Evolutionary conservation across 2,329 filamentous ascomycete genomes (phyloP).

Genomic region (Ceratocystis variospora): DNA sequence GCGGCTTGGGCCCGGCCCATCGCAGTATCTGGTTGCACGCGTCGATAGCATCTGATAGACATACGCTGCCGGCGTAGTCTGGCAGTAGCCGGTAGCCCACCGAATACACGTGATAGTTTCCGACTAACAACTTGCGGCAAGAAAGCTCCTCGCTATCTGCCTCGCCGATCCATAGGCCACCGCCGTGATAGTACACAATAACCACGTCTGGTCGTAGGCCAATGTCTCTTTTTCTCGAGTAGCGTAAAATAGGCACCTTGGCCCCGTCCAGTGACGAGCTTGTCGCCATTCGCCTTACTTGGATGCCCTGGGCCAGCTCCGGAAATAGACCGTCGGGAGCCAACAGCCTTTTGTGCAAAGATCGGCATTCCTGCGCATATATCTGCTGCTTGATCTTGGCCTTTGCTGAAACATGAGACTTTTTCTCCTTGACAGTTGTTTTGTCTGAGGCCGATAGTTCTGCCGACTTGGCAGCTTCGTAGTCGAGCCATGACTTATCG

Average conservation of each 20-base stretch:
- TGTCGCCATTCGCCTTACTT: conserved; percentile 24
- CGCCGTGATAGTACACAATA: conserved; percentile 37
- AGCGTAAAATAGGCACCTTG: conserved; percentile 29
- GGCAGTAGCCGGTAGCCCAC: conserved; percentile 36
- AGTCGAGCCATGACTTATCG: conserved; percentile 30
- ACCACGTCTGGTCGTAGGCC: conserved; percentile 21
- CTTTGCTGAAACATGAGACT: conserved; percentile 19
- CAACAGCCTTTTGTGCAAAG: conserved; percentile 28
- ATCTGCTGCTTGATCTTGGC: conserved; percentile 26
- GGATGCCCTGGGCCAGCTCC: conserved; percentile 27
- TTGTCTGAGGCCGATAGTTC: conserved; percentile 22
- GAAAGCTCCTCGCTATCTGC: conserved; percentile 37
- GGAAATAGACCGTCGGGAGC: conserved; percentile 27
- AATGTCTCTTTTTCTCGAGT: conserved; percentile 22
- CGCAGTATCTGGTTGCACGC: conserved; percentile 24
- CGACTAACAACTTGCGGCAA: conserved; percentile 30
- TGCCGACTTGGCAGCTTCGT: conserved; percentile 26
- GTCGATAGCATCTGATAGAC: conserved; percentile 31
- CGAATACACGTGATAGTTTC: conserved; percentile 29
- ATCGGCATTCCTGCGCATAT: conserved; percentile 32
- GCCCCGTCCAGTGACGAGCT: conserved; percentile 26
- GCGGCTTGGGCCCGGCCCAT: conserved; percentile 17
- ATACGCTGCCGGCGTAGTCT: conserved; percentile 28
- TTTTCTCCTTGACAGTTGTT: conserved; percentile 23
- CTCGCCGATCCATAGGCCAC: conserved; percentile 35